Evolutionary conservation across 805 yeast genomes (phyloP).

Genomic region (Myxozyma melibiosi): DNA sequence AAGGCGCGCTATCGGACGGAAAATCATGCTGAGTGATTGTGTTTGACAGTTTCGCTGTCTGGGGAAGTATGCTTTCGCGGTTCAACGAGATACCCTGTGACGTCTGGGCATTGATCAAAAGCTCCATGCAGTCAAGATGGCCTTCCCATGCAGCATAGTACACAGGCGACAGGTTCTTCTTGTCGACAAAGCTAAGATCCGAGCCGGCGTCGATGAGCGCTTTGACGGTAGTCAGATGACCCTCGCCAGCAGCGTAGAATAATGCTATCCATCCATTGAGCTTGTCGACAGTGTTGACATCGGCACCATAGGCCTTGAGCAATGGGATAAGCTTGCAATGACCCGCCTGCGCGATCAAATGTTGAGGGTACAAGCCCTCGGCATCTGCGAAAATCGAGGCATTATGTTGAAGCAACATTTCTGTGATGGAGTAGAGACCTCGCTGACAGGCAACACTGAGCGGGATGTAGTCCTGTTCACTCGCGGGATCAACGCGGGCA

Average conservation of each 20-base stretch:
- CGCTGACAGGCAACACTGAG: constrained; percentile 85
- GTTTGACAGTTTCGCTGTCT: neutral
- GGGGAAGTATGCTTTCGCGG: neutral
- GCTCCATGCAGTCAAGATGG: constrained; percentile 76
- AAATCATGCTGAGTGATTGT: neutral
- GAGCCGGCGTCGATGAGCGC: constrained; percentile 77
- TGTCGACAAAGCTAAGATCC: constrained; percentile 66
- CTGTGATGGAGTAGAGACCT: constrained; percentile 73
- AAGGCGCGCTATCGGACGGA: neutral
- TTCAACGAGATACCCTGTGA: constrained; percentile 1
- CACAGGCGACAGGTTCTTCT: constrained; percentile 74
- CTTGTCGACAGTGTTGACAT: constrained; percentile 77
- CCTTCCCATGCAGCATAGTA: constrained; percentile 96
- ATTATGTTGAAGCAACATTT: constrained; percentile 53
- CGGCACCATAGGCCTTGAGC: constrained; percentile 56
- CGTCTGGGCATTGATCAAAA: constrained; percentile 51
- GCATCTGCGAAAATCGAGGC: constrained; percentile 63
- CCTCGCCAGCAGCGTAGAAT: constrained; percentile 86
- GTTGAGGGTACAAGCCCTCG: constrained; percentile 83
- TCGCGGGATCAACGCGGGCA: constrained; percentile 44
- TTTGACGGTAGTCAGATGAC: constrained; percentile 69
- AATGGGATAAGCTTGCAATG: constrained; percentile 68
- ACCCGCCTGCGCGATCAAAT: constrained; percentile 85
- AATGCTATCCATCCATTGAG: constrained; percentile 93
- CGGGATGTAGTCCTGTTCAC: constrained; percentile 53